Base-by-base conservation (phyloP, 257 asterid genomes). In the Ilex asprella region DNA sequence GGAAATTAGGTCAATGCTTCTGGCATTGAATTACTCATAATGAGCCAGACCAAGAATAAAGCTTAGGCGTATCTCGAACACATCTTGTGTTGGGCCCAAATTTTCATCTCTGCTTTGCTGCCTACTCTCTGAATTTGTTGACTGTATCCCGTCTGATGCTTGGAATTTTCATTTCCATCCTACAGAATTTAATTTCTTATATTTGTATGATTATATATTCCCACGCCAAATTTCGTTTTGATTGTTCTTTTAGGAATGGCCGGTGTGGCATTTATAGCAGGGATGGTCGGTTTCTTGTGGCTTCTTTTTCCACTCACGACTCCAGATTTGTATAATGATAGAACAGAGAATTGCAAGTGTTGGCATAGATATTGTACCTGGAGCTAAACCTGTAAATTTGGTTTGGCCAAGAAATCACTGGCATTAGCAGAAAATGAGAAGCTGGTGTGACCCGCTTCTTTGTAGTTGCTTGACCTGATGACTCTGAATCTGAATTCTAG, bases 351-450 rank as follows among this genome's bases (percentile, higher is more conserved):
- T 59, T 91, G 97, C 89, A 81, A 77, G 54, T 86, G 97, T 65
- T 87, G 97, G 95, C 86, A 84, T 52, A 74, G 91, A 72, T 84
- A 82, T 49, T 91, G 97, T 73, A 50, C 59, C 55, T 87, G 95
- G 90, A 65, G 70, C 76, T 80, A 72, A 75, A 55, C n/a, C 55
- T 16, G 58, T 56, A 27, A 30, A 46, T 32, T 35, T 49, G 47
- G 47, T 55, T 39, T 14, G 16, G 11, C 12, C 31, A 27, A 35
- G 21, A 9, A 13, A 47, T 15, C 29, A 2, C 58, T 55, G 15
- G 35, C 43, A 49, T 31, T 62, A 44, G 30, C 9, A 39, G 16
- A 32, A 21, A n/a, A 41, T 41, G 47, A 6, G 47, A 41, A 41
- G 27, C 27, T 21, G 27, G 27, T 21, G 27, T 21, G 1, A 21